Evolutionary conservation across 495 filamentous ascomycete species (phyloP).

Genomic region (Tuber indicum): DNA sequence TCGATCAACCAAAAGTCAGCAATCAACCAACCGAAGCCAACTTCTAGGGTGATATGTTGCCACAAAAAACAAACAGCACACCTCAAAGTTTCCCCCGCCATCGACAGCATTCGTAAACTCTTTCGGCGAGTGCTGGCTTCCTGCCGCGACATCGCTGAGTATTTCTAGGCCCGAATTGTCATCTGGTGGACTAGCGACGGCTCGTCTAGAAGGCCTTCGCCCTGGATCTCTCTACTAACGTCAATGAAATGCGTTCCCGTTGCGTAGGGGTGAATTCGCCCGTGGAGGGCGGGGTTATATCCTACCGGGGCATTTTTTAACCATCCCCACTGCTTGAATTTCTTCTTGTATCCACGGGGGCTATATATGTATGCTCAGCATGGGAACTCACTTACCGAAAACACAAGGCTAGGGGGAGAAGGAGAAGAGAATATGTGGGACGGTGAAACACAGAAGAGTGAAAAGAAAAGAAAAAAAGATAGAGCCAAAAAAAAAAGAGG

Average conservation of each 20-base stretch:
- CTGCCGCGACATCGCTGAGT: neutral
- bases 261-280: neutral
- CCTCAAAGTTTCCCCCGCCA: neutral
- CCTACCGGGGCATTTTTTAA: constrained; percentile 4
- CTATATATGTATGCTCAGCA: neutral
- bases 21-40: neutral
- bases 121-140: neutral
- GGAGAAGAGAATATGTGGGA: neutral
- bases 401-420: neutral
- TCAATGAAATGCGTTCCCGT: neutral
- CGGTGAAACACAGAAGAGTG: neutral
- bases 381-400: neutral
- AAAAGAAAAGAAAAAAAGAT: neutral
- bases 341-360: neutral
- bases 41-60: neutral
- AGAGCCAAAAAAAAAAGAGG: neutral
- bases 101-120: neutral
- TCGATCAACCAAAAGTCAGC: neutral
- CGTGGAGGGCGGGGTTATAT: neutral
- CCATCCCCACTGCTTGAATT: constrained; percentile 3
- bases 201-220: neutral
- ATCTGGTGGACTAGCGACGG: neutral
- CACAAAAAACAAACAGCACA: neutral
- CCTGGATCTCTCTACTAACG: constrained; percentile 3
- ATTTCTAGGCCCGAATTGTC: neutral